Evolutionary conservation across 1,139 yeast genomes (phyloP), one percentile per base, ranked within the genome.

Genomic region (Saccharomycopsis crataegensis): DNA sequence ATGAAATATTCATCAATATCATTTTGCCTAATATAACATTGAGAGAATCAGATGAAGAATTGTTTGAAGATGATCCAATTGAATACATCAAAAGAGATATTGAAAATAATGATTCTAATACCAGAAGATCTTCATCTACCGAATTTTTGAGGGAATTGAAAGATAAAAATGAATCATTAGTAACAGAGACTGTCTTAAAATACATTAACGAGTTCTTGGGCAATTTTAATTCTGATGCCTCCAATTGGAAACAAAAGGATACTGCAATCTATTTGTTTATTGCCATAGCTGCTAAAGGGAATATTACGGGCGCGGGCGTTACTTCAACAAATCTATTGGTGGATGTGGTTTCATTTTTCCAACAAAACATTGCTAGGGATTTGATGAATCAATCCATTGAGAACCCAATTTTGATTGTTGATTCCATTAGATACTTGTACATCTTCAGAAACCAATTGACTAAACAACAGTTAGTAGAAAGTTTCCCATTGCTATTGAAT

Each of bases 51-150:
- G 99, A 94, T 65, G 90, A 89, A 63, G 99, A 94, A 67, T 68
- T 83, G 60, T 93, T 94, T 68, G 99, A 93, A 69, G 99, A 94
- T 68, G 99, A 94, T 65, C 99, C 99, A 43, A 85, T 93, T 52
- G 94, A 88, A 62, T 94, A 77, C 65, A 93, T 90, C 17, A 79
- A 98, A 64, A 78, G 96, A 57, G 99, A 94, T 68, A 73, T 94
- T 54, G 99, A 93, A 70, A 99, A 98, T 3, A 84, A 96, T 0
- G 98, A 93, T 65, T 80, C 86, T 41, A 98, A 91, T 64, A 86
- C 97, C 1, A 80, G 99, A 68, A 79, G 98, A 68, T 81, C 95
- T 62, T 82, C 96, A 0, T 85, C 97, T 14, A 87, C 96, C 0
- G 97, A 90, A 63, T 90, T 94, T 64, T 73, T 94, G 60, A 79